Percentiles rank a stretch among this genome's conserved stretches.
These are phyloP conservation scores for Raffaelea albimanens DNA, from an alignment of 2,329 filamentous ascomycete species.

Conservation along the genomic window DNA sequence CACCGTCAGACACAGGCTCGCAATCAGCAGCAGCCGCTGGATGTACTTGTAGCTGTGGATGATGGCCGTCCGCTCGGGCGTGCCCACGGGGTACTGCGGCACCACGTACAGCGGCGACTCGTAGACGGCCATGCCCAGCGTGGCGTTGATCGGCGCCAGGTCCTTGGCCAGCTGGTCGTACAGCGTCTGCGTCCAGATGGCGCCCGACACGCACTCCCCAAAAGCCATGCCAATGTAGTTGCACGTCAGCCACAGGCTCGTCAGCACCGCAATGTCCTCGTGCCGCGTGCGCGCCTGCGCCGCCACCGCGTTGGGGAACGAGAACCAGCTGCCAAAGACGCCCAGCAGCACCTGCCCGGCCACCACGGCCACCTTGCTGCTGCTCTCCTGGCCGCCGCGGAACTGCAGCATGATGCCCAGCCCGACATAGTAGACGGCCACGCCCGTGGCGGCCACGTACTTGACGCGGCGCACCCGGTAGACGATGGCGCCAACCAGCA, in stretches of 20 bases:
- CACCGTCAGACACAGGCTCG: not conserved
- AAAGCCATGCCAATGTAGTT: not conserved
- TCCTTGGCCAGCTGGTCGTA: not conserved
- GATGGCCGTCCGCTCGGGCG: not conserved
- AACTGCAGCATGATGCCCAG: not conserved
- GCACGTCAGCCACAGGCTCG: not conserved
- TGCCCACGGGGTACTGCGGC: not conserved
- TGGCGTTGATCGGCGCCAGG: not conserved
- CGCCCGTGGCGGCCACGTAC: not conserved
- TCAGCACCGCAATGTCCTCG: not conserved
- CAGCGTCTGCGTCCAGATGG: not conserved
- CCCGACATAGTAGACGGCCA: not conserved
- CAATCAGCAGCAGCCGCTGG: not conserved
- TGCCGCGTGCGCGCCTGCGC: not conserved
- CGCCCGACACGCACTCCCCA: not conserved
- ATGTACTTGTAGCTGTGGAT: not conserved
- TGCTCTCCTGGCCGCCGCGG: not conserved
- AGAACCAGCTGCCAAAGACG: not conserved
- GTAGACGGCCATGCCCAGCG: not conserved
- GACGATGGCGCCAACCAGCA: not conserved
- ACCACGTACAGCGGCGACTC: not conserved
- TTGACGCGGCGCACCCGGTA: not conserved
- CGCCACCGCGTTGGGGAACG: not conserved
- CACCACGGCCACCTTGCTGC: not conserved
- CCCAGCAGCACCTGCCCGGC: not conserved